A percentile compares a stretch with the other conserved stretches of the same genome.
These are phyloP conservation scores for Solanum habrochaites DNA, from an alignment of 257 asterid species.

Conservation along the genomic window DNA sequence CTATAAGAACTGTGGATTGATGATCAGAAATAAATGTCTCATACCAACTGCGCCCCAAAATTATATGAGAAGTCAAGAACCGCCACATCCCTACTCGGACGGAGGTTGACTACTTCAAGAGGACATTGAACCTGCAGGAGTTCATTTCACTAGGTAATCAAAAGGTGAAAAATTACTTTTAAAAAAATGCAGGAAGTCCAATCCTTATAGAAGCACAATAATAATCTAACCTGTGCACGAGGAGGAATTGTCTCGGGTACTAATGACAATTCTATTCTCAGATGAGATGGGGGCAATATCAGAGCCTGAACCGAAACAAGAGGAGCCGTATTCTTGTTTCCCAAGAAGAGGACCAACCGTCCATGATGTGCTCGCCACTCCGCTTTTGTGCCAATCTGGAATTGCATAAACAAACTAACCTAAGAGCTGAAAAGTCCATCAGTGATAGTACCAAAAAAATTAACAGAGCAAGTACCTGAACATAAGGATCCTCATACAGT, in stretches of 20 bases:
- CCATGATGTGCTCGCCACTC: constrained; percentile 93
- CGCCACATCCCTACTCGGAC: constrained; percentile 86
- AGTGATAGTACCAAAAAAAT: neutral
- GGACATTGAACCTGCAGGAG: constrained; percentile 77
- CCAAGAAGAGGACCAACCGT: constrained; percentile 81
- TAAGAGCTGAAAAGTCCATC: neutral
- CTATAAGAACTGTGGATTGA: neutral
- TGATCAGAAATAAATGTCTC: neutral
- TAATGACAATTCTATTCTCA: constrained; percentile 63
- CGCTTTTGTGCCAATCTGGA: constrained; percentile 92
- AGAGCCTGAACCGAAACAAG: constrained; percentile 72
- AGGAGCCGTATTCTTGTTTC: constrained; percentile 78
- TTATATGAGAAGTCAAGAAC: constrained; percentile 84
- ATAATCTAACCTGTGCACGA: constrained; percentile 66
- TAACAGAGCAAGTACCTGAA: constrained; percentile 50
- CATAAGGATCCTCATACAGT: constrained; percentile 80
- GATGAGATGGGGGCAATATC: constrained; percentile 72
- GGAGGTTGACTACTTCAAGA: constrained; percentile 74
- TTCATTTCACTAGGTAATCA: neutral
- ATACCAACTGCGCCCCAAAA: constrained; percentile 65
- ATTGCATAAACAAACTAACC: neutral
- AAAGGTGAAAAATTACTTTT: neutral
- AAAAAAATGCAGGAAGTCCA: neutral
- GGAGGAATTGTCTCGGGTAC: constrained; percentile 97
- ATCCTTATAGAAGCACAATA: neutral